These are phyloP conservation scores for Chamaecrista fasciculata DNA, from an alignment of 306 rosid species.

Conservation along the genomic window DNA sequence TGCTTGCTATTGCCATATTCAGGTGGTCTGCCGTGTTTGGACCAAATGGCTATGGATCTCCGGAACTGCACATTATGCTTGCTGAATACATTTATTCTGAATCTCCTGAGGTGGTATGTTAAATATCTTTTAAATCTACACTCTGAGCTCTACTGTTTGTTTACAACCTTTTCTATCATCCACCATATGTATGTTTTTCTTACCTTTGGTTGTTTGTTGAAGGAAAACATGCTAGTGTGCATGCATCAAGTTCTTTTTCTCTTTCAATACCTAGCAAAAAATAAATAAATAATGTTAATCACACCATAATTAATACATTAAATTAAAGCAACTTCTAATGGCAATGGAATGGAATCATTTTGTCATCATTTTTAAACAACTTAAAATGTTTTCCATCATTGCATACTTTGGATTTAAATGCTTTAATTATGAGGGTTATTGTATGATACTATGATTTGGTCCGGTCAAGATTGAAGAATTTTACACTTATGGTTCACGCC, in stretches of 20 bases:
- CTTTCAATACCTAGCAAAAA: not conserved
- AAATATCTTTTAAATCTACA: slow-evolving; percentile 15
- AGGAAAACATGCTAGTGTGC: not conserved
- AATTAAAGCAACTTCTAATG: not conserved
- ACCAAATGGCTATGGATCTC: slow-evolving; percentile 59
- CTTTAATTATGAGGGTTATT: too few relatives aligned
- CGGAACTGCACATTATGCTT: slow-evolving; percentile 81
- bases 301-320: not conserved
- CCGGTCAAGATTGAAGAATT: too few relatives aligned
- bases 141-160: not conserved
- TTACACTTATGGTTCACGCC: not conserved
- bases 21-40: slow-evolving; percentile 94
- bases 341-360: not conserved
- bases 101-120: slow-evolving; percentile 84
- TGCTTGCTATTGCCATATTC: slow-evolving; percentile 20
- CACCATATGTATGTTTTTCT: not conserved
- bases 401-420: not conserved
- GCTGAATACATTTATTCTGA: slow-evolving; percentile 87
- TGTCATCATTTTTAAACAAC: not conserved
- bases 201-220: not conserved
- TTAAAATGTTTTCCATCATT: too few relatives aligned
- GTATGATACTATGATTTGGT: too few relatives aligned
- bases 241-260: not conserved
- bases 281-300: not conserved
- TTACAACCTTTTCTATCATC: not conserved